phyloP scores from a whole-genome alignment of 2,329 filamentous ascomycete species.

The Drechslerella coelobrocha region DNA sequence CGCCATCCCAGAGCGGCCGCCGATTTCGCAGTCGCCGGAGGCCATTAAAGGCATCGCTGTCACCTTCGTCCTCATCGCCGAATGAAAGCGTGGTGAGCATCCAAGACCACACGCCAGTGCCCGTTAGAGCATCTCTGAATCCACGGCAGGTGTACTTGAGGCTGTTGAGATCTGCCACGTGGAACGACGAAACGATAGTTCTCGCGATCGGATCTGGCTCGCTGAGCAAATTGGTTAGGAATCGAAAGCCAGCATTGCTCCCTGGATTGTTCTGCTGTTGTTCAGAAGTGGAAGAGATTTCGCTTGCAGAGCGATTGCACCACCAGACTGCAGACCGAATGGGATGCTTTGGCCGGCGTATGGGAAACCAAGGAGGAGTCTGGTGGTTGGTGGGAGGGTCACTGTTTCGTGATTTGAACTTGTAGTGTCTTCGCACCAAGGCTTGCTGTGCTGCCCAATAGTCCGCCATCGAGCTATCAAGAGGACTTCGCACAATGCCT shows the following conservation, averaged over 20 bases:
- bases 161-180: conserved; percentile 34
- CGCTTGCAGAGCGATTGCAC: neutral
- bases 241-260: neutral
- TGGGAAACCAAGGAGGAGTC: conserved; percentile 25
- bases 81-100: conserved; percentile 19
- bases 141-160: conserved; percentile 28
- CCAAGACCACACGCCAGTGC: conserved; percentile 29
- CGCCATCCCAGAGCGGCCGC: conserved; percentile 28
- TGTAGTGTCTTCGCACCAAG: conserved; percentile 22
- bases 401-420: conserved; percentile 1
- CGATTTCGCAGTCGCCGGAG: conserved; percentile 26
- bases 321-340: conserved; percentile 28
- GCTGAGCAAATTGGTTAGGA: conserved; percentile 19
- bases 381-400: conserved; percentile 5
- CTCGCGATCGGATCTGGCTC: conserved; percentile 34
- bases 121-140: conserved; percentile 19
- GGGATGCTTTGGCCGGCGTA: conserved; percentile 11
- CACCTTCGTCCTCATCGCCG: conserved; percentile 29
- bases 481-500: neutral
- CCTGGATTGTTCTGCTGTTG: neutral
- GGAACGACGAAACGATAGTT: conserved; percentile 3
- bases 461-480: conserved; percentile 1
- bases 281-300: neutral
- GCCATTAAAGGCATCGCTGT: conserved; percentile 29
- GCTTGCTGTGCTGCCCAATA: conserved; percentile 1